Evolutionary conservation across 257 asterid species (phyloP), one percentile per base, ranked within the genome.

Genomic region (Nicotiana benthamiana): DNA sequence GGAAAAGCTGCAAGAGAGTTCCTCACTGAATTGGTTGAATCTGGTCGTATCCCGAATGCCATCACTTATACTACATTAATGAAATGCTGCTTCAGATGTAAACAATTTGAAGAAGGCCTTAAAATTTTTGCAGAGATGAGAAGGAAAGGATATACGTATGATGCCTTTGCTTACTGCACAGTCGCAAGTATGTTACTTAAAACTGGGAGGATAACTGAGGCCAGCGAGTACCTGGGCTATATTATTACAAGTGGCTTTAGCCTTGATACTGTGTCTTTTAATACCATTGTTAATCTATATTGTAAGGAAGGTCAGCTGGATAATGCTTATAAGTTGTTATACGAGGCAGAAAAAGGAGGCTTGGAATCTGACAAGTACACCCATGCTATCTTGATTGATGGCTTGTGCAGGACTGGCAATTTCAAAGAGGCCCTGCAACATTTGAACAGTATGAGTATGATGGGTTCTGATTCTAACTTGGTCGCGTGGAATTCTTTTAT

Each of bases 161-260:
- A 70, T 20, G 57, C 77, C 34, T 70, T 70, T 70, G 57, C 57
- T 70, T 70, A 70, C 77, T 70, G 77, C 22, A 43, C 77, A 40
- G 77, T 70, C 1, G 57, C 77, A 70, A 12, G 77, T 43, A 40
- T 70, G 77, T 40, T 70, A 22, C 57, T 70, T 22, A 70, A 70
- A 70, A 40, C 77, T 70, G 77, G 57, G 57, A 70, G 77, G 77
- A 70, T 70, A 70, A 70, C 77, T 13, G 57, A 70, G 77, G 57
- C 77, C 1, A 43, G 24, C 46, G 77, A 70, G 77, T 43, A 70
- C 57, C 34, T 70, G 34, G 77, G 77, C 13, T 36, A 70, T 70
- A 70, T 70, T 22, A 70, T 43, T 43, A 70, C 77, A 6, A 43
- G 57, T 70, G 77, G 57, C 77, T 70, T 70, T 43, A 43, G 57